A percentile compares a stretch with the other conserved stretches of the same genome.
Conservation (phyloP, 2,329 filamentous ascomycete species). For the Paraconiothyrium brasiliense region DNA sequence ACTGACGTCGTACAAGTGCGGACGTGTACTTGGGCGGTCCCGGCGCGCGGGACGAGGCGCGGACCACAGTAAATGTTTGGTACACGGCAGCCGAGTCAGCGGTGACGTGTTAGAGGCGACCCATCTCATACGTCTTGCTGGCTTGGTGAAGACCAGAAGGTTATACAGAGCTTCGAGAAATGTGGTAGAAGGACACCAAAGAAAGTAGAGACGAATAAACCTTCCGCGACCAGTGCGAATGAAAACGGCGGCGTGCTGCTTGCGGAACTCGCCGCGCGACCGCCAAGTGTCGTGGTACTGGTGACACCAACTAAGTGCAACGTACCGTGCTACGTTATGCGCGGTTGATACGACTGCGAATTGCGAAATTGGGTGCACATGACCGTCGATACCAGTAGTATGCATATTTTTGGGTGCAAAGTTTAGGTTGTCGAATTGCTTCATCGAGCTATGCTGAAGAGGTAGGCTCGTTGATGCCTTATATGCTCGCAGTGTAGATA, state of each 20-base stretch:
- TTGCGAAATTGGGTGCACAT: background rate
- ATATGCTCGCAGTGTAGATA: background rate
- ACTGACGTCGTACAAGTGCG: background rate
- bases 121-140: background rate
- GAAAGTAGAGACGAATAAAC: background rate
- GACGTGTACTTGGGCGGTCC: background rate
- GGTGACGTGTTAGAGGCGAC: background rate
- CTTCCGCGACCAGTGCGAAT: background rate
- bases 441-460: background rate
- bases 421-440: background rate
- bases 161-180: background rate
- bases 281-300: background rate
- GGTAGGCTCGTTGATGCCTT: background rate
- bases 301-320: background rate
- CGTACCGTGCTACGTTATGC: background rate
- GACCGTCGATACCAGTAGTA: background rate
- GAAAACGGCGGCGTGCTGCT: background rate
- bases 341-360: background rate
- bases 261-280: background rate
- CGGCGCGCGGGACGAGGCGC: constrained; percentile 10
- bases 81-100: background rate
- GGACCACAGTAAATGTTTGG: background rate
- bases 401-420: background rate
- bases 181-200: background rate
- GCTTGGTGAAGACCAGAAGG: background rate